A percentile compares a stretch with the other conserved stretches of the same genome.
Evolutionary conservation across 1,139 yeast species (phyloP).

Genomic region (Lodderomyces elongisporus): DNA sequence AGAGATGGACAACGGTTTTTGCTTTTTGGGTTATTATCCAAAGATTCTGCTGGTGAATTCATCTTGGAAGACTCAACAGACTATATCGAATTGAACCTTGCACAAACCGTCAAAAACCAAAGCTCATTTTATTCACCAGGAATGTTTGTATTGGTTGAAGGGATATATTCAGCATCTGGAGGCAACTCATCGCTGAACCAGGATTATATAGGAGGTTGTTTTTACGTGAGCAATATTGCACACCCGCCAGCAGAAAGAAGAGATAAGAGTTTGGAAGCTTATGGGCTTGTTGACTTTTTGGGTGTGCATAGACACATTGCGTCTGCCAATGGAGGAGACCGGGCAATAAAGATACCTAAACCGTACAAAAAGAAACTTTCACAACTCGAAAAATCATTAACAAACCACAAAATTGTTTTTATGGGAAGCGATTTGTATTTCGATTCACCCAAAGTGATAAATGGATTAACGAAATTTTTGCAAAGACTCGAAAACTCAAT

Average conservation of each 20-base stretch:
- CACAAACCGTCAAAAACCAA: constrained; percentile 58
- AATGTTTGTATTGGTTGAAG: constrained; percentile 76
- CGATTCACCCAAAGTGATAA: constrained; percentile 54
- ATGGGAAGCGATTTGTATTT: constrained; percentile 72
- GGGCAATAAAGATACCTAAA: constrained; percentile 50
- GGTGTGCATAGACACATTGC: constrained; percentile 52
- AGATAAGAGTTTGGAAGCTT: constrained; percentile 57
- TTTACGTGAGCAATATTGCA: constrained; percentile 70
- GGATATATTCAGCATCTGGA: constrained; percentile 69
- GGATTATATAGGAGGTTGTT: constrained; percentile 42
- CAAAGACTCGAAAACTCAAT: constrained; percentile 39
- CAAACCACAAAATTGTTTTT: constrained; percentile 56
- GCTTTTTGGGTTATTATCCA: constrained; percentile 69
- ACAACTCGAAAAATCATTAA: constrained; percentile 50
- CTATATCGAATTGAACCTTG: constrained; percentile 63
- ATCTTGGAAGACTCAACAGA: constrained; percentile 81
- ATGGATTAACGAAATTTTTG: constrained; percentile 60
- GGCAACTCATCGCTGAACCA: constrained; percentile 27
- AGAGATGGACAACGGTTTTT: constrained; percentile 73
- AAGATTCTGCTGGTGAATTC: constrained; percentile 62
- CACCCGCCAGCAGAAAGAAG: constrained; percentile 90
- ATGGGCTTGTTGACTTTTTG: constrained; percentile 75
- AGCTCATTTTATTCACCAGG: constrained; percentile 78
- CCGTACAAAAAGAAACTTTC: constrained; percentile 51
- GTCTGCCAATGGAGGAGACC: constrained; percentile 18